These are phyloP conservation scores for Clathrospora elynae DNA, from an alignment of 2,329 filamentous ascomycete species.

Conservation along the genomic window DNA sequence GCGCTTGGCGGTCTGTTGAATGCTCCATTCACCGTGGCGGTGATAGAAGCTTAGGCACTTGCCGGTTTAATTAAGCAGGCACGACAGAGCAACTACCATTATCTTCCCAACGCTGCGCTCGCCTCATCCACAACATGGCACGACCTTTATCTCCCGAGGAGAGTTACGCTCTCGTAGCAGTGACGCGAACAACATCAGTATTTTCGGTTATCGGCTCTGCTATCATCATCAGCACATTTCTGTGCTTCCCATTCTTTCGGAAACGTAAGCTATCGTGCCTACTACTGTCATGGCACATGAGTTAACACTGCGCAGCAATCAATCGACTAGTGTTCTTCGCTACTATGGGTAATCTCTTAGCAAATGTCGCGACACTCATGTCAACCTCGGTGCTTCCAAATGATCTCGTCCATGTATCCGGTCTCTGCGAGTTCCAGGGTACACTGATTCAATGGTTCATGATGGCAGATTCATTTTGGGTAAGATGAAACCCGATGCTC, in stretches of 20 bases:
- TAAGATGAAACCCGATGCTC: conserved; percentile 81
- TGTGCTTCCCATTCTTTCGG: conserved; percentile 70
- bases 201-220: conserved; percentile 72
- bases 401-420: conserved; percentile 46
- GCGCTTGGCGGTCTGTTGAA: background rate
- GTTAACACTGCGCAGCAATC: conserved; percentile 57
- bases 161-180: conserved; percentile 58
- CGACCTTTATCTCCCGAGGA: conserved; percentile 17
- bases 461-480: conserved; percentile 23
- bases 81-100: background rate
- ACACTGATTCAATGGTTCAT: conserved; percentile 79
- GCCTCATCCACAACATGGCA: conserved; percentile 14
- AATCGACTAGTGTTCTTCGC: conserved; percentile 85
- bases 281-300: background rate
- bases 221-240: conserved; percentile 74
- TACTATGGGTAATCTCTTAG: conserved; percentile 78
- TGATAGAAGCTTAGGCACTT: background rate
- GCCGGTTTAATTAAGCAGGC: background rate
- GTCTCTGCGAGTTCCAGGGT: conserved; percentile 75
- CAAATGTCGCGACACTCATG: conserved; percentile 77
- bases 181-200: conserved; percentile 71
- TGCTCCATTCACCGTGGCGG: background rate
- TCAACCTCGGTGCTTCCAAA: conserved; percentile 62
- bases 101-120: background rate
- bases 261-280: conserved; percentile 55